These are phyloP conservation scores for Limnanthes douglasii DNA, from an alignment of 345 rosid species.

Conservation along the genomic window DNA sequence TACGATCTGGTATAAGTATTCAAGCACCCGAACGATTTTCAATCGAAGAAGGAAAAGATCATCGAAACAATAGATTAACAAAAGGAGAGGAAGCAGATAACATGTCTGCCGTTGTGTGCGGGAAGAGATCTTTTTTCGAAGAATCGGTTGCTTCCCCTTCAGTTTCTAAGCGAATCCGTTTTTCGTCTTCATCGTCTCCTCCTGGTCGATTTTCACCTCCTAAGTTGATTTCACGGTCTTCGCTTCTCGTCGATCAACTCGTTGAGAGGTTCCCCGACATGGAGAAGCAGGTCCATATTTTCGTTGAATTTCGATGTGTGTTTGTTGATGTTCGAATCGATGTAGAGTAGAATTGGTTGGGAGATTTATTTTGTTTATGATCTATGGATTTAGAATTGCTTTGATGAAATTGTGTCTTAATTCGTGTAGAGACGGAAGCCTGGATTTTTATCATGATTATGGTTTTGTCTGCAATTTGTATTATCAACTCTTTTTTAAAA, in stretches of 20 bases:
- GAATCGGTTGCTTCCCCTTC: constrained; percentile 46
- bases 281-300: constrained; percentile 74
- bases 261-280: constrained; percentile 50
- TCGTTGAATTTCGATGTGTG: too few species aligned
- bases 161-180: constrained; percentile 51
- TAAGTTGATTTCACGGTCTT: constrained; percentile 11
- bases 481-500: too few species aligned
- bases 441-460: too few species aligned
- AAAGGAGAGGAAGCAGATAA: constrained; percentile 29
- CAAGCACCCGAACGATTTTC: too few species aligned
- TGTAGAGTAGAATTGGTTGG: background rate
- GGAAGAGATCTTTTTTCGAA: constrained; percentile 87
- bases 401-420: too few species aligned
- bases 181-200: constrained; percentile 53
- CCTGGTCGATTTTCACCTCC: constrained; percentile 22
- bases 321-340: too few species aligned
- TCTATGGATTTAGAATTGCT: too few species aligned
- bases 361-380: background rate
- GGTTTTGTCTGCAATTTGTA: too few species aligned
- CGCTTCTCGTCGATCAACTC: constrained; percentile 32
- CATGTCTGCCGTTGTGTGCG: constrained; percentile 93
- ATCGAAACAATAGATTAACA: too few species aligned
- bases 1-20: too few species aligned
- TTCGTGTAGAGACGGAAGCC: too few species aligned
- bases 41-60: too few species aligned